phyloP scores from a whole-genome alignment of 257 asterid species.

The Plantago major region DNA sequence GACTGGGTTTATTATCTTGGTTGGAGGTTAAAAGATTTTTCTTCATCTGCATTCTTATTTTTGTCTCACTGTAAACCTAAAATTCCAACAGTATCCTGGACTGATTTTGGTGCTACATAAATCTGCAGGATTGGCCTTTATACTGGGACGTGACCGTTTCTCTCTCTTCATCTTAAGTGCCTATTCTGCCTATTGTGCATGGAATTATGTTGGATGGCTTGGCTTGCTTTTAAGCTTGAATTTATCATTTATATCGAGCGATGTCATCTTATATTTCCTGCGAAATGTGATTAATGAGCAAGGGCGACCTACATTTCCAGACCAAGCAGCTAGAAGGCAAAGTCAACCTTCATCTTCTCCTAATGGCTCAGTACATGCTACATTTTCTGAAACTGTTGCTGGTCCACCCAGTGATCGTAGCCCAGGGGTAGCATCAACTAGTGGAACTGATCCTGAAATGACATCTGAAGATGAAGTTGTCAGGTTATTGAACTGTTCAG shows the following conservation, averaged over 20 bases:
- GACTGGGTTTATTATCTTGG: slow-evolving; percentile 45
- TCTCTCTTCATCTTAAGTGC: slow-evolving; percentile 57
- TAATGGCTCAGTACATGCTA: slow-evolving; percentile 42
- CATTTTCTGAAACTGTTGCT: slow-evolving; percentile 37
- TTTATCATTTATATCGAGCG: slow-evolving; percentile 83
- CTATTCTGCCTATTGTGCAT: slow-evolving; percentile 75
- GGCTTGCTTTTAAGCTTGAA: slow-evolving; percentile 70
- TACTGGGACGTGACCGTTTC: slow-evolving; percentile 53
- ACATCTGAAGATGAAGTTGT: slow-evolving; percentile 83
- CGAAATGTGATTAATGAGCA: slow-evolving; percentile 55
- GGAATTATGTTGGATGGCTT: slow-evolving; percentile 79
- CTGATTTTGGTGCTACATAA: slow-evolving; percentile 18
- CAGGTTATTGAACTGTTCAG: slow-evolving; percentile 68
- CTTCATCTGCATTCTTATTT: slow-evolving; percentile 1
- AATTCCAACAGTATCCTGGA: slow-evolving; percentile 16
- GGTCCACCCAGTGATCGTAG: slow-evolving; percentile 44
- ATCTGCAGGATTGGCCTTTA: slow-evolving; percentile 64
- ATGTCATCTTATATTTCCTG: slow-evolving; percentile 61
- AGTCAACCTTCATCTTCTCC: slow-evolving; percentile 44
- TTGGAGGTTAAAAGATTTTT: slow-evolving; percentile 57
- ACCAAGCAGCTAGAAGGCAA: slow-evolving; percentile 54
- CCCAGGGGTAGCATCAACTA: slow-evolving; percentile 76
- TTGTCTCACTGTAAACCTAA: neutral
- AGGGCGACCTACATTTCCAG: slow-evolving; percentile 49
- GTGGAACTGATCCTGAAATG: slow-evolving; percentile 67